A percentile compares a stretch with the other conserved stretches of the same genome.
Evolutionary conservation across 106 monocot genomes (phyloP).

Genomic region (Vanilla planifolia): DNA sequence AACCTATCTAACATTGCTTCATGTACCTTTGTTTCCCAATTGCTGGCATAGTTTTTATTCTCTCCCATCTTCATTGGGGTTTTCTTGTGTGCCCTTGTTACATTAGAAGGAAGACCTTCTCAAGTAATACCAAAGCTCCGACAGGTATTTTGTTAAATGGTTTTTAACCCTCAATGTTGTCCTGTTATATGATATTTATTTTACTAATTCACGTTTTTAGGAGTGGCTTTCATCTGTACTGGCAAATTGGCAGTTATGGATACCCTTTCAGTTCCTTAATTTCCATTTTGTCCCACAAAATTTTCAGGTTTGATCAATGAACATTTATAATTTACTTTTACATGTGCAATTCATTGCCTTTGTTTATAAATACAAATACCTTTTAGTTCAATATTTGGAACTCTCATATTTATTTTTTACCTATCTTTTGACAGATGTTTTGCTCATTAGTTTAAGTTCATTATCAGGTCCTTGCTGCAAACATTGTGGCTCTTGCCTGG

Average conservation of each 20-base stretch:
- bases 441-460: not conserved
- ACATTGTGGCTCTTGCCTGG: constrained; percentile 82
- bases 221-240: constrained; percentile 31
- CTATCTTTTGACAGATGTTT: not conserved
- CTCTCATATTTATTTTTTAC: too few species aligned
- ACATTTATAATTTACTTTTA: too few species aligned
- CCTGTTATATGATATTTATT: not conserved
- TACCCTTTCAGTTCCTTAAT: constrained; percentile 35
- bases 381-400: too few species aligned
- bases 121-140: constrained; percentile 45
- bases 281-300: constrained; percentile 32
- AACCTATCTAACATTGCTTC: not conserved
- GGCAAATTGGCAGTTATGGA: constrained; percentile 31
- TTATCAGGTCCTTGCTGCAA: constrained; percentile 84
- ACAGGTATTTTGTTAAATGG: constrained; percentile 26
- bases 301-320: constrained; percentile 17
- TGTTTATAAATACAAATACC: too few species aligned
- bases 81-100: constrained; percentile 38
- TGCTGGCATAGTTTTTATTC: constrained; percentile 34
- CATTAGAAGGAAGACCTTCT: constrained; percentile 56
- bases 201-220: constrained; percentile 7
- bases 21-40: not conserved
- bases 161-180: not conserved
- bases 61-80: constrained; percentile 54
- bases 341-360: too few species aligned